Evolutionary conservation across 208 protist species (phyloP).

Genomic region (Leishmania major): DNA sequence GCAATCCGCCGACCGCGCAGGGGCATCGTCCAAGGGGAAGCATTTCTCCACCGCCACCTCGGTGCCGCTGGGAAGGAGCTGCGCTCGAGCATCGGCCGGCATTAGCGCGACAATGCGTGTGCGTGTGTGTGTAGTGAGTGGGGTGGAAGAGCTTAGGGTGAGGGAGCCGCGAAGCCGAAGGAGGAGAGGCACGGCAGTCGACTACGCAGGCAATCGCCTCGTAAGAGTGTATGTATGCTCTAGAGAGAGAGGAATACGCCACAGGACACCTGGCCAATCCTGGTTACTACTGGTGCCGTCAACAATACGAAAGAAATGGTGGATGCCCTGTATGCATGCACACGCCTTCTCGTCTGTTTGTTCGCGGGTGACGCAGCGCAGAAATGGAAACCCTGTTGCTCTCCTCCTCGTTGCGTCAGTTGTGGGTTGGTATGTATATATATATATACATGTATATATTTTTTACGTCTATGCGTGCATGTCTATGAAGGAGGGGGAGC

Average conservation of each 20-base stretch:
- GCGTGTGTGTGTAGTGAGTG: background rate
- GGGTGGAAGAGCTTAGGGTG: background rate
- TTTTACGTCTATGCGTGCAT: constrained; percentile 6
- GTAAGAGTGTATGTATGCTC: background rate
- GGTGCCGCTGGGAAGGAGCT: constrained; percentile 9
- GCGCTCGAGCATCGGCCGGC: background rate
- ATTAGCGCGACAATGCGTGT: background rate
- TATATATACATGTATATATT: background rate
- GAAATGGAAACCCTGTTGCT: background rate
- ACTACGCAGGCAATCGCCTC: background rate
- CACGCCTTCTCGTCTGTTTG: background rate
- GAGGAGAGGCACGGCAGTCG: no score
- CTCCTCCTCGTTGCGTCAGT: background rate
- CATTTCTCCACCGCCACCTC: constrained; percentile 32
- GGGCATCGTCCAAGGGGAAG: constrained; percentile 44
- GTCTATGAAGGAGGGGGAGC: constrained; percentile 1
- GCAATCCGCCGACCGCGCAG: constrained; percentile 43
- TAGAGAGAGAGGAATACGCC: background rate
- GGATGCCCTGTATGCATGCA: background rate
- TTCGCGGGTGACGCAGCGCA: background rate
- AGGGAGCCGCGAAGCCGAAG: background rate
- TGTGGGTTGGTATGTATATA: background rate
- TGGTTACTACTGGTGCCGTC: background rate
- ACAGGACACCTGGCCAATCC: background rate
- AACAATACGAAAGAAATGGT: background rate